Evolutionary conservation across 139 green algal species (phyloP).

Genomic region (Asterochloris erici): DNA sequence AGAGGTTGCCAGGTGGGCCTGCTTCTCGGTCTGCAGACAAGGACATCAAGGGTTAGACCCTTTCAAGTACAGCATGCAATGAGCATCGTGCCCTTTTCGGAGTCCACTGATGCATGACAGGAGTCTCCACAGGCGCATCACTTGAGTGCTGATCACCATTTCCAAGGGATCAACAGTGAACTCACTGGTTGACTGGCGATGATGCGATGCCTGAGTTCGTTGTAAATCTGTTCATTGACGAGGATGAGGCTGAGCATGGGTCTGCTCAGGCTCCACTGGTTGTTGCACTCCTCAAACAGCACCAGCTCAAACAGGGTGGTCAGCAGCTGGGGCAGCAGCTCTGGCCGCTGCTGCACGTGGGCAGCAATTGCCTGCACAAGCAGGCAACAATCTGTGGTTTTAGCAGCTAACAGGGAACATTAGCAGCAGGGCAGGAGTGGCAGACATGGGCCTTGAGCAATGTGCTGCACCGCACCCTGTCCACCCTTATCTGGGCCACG

Average conservation of each 20-base stretch:
- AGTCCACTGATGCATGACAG: not conserved
- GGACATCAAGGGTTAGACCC: not conserved
- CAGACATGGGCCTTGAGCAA: no score
- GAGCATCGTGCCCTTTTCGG: not conserved
- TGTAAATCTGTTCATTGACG: slow-evolving; percentile 77
- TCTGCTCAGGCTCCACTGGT: slow-evolving; percentile 93
- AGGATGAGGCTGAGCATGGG: slow-evolving; percentile 97
- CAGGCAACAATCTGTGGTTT: not conserved
- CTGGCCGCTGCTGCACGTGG: slow-evolving; percentile 55
- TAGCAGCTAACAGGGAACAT: not conserved
- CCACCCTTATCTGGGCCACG: no score
- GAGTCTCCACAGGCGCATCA: not conserved
- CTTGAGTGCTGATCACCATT: not conserved
- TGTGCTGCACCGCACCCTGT: no score
- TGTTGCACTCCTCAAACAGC: slow-evolving; percentile 96
- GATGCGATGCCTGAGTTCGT: slow-evolving; percentile 68
- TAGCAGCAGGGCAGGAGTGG: not conserved
- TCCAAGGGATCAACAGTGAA: no score
- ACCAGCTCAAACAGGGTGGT: slow-evolving; percentile 93
- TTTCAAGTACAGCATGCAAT: not conserved
- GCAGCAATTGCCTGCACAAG: slow-evolving; percentile 47
- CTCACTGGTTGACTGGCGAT: slow-evolving; percentile 55
- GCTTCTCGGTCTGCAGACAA: slow-evolving; percentile 7
- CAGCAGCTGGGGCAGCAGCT: slow-evolving; percentile 67
- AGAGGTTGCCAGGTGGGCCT: slow-evolving; percentile 60